Percentiles rank a stretch among this genome's conserved stretches.
phyloP scores from a whole-genome alignment of 441 rosid genomes.

The Euphorbia schlechtendalii region DNA sequence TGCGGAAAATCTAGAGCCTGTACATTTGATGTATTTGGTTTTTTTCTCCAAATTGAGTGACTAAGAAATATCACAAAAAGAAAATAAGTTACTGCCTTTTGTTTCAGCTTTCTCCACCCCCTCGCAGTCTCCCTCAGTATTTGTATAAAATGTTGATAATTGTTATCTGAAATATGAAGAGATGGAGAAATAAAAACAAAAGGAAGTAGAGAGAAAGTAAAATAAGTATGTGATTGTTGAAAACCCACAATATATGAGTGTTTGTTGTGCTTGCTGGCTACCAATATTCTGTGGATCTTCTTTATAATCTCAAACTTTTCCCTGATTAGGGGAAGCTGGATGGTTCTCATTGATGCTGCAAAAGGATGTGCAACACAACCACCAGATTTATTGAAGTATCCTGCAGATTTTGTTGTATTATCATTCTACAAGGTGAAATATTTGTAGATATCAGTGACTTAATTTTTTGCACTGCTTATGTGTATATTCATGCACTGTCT shows the following conservation, averaged over 20 bases:
- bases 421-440: conserved; percentile 84
- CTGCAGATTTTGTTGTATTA: conserved; percentile 84
- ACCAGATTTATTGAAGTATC: conserved; percentile 69
- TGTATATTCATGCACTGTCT: conserved; percentile 24
- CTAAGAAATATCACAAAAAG: neutral
- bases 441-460: neutral
- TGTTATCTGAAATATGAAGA: neutral
- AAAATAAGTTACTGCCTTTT: neutral
- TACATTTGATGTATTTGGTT: too few species aligned
- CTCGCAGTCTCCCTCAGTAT: too few species aligned
- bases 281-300: neutral
- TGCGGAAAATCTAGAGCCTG: neutral
- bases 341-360: conserved; percentile 97
- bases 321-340: conserved; percentile 56
- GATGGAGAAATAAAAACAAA: neutral
- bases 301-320: conserved; percentile 7
- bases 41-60: neutral
- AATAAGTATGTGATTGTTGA: too few species aligned
- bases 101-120: neutral
- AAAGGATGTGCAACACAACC: conserved; percentile 83
- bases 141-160: neutral
- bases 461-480: neutral
- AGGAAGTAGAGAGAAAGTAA: too few species aligned
- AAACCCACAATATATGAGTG: too few species aligned
- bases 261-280: too few species aligned